Evolutionary conservation across 1,284 basidiomycete genomes (phyloP), one percentile per base, ranked within the genome.

Genomic region (Rhodotorula mucilaginosa): DNA sequence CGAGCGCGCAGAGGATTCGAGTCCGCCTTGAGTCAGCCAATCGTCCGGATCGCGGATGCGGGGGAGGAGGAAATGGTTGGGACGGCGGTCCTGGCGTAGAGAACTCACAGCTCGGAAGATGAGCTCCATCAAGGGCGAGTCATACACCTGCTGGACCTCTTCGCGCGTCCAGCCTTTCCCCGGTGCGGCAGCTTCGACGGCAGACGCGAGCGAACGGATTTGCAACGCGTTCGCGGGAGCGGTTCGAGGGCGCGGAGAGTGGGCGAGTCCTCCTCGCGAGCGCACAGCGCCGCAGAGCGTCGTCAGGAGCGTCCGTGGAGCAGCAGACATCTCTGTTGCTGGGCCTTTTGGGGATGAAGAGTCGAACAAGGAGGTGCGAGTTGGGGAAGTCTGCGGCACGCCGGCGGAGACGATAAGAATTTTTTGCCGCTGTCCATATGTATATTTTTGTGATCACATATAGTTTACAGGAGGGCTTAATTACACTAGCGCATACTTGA

Each of bases 51-150:
- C 3, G n/a, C 21, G 51, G 26, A 44, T n/a, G 18, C n/a, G 23
- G 52, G 39, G 39, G 34, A 15, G 48, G 15, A 54, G 61, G 29
- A 26, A 52, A 21, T 21, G 31, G 67, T 68, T 63, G 71, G 52
- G 59, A 61, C 29, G 44, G 31, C 31, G 7, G n/a, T 13, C 3
- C 31, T 26, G 64, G 44, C 18, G 15, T n/a, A n/a, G 26, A 7
- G n/a, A 73, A 72, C 86, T 82, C 58, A 92, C 90, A 58, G 93
- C 89, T 65, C 88, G 87, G 81, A 90, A 96, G 71, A 96, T 88
- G 70, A 94, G 88, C 66, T 93, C 90, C 78, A 97, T 86, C 67
- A 97, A 81, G 7, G 93, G 91, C 15, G 84, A 85, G 78, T 93
- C 86, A 79, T 90, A 94, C 64, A 93, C 88, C 63, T 85, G 81